Percentiles rank a stretch among this genome's conserved stretches.
phyloP scores from a whole-genome alignment of 2,329 filamentous ascomycete species.

The Colletotrichum eleusines region DNA sequence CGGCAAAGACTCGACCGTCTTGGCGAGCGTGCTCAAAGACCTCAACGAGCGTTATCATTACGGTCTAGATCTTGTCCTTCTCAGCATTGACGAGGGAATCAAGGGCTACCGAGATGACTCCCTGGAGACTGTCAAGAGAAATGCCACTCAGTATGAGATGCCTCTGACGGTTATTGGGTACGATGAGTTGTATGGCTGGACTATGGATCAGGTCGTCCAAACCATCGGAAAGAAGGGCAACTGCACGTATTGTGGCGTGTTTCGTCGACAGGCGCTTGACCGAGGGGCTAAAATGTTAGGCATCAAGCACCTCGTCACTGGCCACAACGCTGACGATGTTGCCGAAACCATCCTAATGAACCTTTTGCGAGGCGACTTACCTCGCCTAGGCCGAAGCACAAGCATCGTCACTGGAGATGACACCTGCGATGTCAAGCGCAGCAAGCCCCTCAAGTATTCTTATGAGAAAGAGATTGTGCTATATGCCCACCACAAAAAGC shows the following conservation, averaged over 20 bases:
- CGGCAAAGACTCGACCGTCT: conserved; percentile 96
- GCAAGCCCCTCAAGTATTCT: conserved; percentile 97
- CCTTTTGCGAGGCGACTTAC: conserved; percentile 87
- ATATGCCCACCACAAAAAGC: conserved; percentile 95
- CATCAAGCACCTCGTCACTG: conserved; percentile 94
- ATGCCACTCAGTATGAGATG: conserved; percentile 92
- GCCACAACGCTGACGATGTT: conserved; percentile 97
- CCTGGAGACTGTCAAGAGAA: conserved; percentile 94
- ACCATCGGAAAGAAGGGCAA: conserved; percentile 98
- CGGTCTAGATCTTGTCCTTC: conserved; percentile 83
- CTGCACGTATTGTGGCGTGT: conserved; percentile 98
- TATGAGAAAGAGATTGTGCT: conserved; percentile 99
- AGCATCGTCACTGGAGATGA: conserved; percentile 86
- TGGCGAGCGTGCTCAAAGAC: conserved; percentile 94
- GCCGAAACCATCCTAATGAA: conserved; percentile 99
- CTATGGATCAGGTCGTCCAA: conserved; percentile 98
- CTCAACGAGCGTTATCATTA: conserved; percentile 92
- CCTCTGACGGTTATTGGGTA: conserved; percentile 93
- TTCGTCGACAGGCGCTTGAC: conserved; percentile 92
- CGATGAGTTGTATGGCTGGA: conserved; percentile 95
- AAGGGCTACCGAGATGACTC: conserved; percentile 97
- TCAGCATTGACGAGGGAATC: conserved; percentile 97
- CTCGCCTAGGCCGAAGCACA: conserved; percentile 87
- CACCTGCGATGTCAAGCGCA: conserved; percentile 90
- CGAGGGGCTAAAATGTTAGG: conserved; percentile 88